These are phyloP conservation scores for Cryoendolithus antarcticus DNA, from an alignment of 2,329 filamentous ascomycete species.

Conservation along the genomic window DNA sequence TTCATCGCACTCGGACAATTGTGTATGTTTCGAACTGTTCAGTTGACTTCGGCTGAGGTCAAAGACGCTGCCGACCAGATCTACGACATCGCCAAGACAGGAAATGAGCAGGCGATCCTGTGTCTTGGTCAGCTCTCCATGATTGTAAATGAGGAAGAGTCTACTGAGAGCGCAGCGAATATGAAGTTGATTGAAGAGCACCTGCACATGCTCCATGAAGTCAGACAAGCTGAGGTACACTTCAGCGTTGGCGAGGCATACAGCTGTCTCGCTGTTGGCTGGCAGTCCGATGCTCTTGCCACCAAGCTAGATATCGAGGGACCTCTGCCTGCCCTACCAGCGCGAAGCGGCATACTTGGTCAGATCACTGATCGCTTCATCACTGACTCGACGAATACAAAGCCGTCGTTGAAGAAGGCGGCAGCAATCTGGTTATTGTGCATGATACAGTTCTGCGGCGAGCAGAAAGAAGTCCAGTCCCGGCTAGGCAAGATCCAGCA, in stretches of 20 bases:
- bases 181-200: conserved; percentile 50
- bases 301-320: conserved; percentile 64
- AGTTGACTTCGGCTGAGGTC: conserved; percentile 22
- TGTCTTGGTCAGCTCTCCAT: conserved; percentile 67
- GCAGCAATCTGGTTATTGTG: conserved; percentile 93
- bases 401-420: conserved; percentile 80
- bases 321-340: conserved; percentile 30
- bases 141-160: conserved; percentile 38
- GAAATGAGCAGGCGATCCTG: conserved; percentile 70
- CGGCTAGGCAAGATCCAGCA: conserved; percentile 68
- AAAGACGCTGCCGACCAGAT: conserved; percentile 47
- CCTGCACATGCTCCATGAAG: conserved; percentile 67
- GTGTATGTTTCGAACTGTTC: conserved; percentile 46
- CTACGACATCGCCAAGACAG: conserved; percentile 58
- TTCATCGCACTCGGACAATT: conserved; percentile 49
- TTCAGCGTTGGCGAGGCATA: conserved; percentile 86
- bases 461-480: conserved; percentile 59
- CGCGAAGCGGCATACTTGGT: conserved; percentile 30
- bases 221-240: conserved; percentile 75
- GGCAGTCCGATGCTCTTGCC: conserved; percentile 69
- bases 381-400: conserved; percentile 65
- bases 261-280: conserved; percentile 63
- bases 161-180: conserved; percentile 20
- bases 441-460: conserved; percentile 78
- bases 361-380: conserved; percentile 61